Conservation (phyloP, 2,329 filamentous ascomycete genomes). For the Clarireedia hainanense region DNA sequence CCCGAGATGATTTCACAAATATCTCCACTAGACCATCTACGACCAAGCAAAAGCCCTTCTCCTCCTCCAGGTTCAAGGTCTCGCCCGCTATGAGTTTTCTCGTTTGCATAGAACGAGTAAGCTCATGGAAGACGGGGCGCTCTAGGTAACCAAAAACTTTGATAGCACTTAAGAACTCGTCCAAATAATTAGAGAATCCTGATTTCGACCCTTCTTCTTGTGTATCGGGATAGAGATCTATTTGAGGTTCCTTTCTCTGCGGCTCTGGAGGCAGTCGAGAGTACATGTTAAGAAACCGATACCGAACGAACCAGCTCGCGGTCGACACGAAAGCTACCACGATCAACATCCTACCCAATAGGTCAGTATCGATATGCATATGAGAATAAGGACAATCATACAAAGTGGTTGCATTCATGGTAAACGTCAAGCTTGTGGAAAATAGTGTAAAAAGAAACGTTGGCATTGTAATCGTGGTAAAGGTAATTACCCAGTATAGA, state of each 20-base stretch:
- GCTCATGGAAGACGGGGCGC: constrained; percentile 91
- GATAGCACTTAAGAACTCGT: constrained; percentile 96
- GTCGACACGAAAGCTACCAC: constrained; percentile 70
- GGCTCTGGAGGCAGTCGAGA: constrained; percentile 87
- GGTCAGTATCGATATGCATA: constrained; percentile 14
- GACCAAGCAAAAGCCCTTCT: constrained; percentile 95
- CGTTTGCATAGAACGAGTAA: constrained; percentile 97
- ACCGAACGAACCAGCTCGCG: constrained; percentile 87
- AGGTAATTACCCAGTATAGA: constrained; percentile 73
- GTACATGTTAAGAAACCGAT: constrained; percentile 96
- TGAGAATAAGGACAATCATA: constrained; percentile 37
- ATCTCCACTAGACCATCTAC: constrained; percentile 96
- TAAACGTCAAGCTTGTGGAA: constrained; percentile 90
- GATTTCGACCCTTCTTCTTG: constrained; percentile 86
- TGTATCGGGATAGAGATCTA: constrained; percentile 90
- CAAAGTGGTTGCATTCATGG: constrained; percentile 97
- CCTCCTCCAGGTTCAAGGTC: constrained; percentile 89
- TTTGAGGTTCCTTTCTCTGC: constrained; percentile 88
- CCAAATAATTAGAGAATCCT: constrained; percentile 89
- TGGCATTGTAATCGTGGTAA: constrained; percentile 81
- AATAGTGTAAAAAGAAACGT: constrained; percentile 84
- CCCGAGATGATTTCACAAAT: constrained; percentile 82
- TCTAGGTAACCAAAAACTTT: constrained; percentile 98
- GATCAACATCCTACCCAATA: constrained; percentile 58
- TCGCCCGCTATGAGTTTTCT: constrained; percentile 93